Conservation (phyloP, 140 eudicot genomes). For the Ambrosia hybrid region DNA sequence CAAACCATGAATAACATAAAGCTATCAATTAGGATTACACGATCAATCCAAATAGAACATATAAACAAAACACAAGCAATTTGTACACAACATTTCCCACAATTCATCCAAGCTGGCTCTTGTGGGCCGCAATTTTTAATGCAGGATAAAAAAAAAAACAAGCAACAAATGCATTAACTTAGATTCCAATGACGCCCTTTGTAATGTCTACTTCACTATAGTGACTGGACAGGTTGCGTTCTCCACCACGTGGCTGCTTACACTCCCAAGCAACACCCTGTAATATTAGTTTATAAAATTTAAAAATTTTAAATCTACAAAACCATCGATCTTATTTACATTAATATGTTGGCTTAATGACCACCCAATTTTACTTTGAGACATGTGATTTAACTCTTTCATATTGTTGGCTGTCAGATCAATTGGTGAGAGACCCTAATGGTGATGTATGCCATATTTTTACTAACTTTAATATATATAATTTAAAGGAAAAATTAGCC, state of each 20-base stretch:
- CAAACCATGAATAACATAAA: too few relatives aligned
- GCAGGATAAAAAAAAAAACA: conserved; percentile 1
- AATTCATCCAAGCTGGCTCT: not conserved
- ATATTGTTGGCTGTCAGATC: too few relatives aligned
- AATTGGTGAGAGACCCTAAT: too few relatives aligned
- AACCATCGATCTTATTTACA: too few relatives aligned
- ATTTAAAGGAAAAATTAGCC: too few relatives aligned
- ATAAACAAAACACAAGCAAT: conserved; percentile 13
- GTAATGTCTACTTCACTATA: conserved; percentile 58
- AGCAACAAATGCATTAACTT: conserved; percentile 3
- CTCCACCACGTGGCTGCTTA: conserved; percentile 85
- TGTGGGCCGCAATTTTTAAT: not conserved
- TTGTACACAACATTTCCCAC: not conserved
- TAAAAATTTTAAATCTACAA: not conserved
- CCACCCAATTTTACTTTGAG: too few relatives aligned
- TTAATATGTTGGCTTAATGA: too few relatives aligned
- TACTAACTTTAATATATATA: too few relatives aligned
- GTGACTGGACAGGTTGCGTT: conserved; percentile 83
- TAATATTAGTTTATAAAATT: not conserved
- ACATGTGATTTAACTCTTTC: too few relatives aligned
- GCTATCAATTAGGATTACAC: not conserved
- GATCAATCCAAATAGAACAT: not conserved
- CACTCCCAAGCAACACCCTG: conserved; percentile 95
- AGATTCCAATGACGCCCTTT: not conserved
- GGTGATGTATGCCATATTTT: too few relatives aligned